phyloP scores from a whole-genome alignment of 148 eudicot genomes.

The Rhododendron kiyosumense region DNA sequence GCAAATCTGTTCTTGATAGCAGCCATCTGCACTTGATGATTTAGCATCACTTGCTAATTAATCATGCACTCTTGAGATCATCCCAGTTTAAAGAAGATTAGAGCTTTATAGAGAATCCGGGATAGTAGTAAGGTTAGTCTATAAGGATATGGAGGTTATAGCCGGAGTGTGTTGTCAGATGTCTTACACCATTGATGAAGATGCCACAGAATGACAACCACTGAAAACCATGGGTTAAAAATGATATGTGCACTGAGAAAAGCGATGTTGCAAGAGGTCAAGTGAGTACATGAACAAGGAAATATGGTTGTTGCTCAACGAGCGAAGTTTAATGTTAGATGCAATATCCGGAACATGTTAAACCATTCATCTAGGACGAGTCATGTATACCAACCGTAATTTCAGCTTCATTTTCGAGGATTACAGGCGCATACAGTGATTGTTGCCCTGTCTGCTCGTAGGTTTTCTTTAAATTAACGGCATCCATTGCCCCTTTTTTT shows the following conservation, averaged over 20 bases:
- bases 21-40: not conserved
- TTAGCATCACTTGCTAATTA: not conserved
- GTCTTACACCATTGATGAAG: not conserved
- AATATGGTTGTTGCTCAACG: not conserved
- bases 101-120: not conserved
- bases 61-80: not conserved
- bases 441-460: not conserved
- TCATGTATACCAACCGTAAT: too few relatives aligned
- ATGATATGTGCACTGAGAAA: not conserved
- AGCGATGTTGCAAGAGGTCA: not conserved
- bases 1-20: not conserved
- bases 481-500: not conserved
- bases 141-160: not conserved
- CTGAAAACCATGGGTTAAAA: not conserved
- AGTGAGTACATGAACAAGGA: not conserved
- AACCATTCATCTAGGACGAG: not conserved
- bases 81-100: not conserved
- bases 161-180: not conserved
- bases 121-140: not conserved
- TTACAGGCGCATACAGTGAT: not conserved
- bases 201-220: not conserved
- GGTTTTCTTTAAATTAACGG: not conserved
- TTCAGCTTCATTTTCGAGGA: not conserved
- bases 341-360: not conserved
- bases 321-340: not conserved